Percentiles rank a stretch among this genome's conserved stretches.
Evolutionary conservation across 441 rosid species (phyloP).

Genomic region (Jatropha multifida): DNA sequence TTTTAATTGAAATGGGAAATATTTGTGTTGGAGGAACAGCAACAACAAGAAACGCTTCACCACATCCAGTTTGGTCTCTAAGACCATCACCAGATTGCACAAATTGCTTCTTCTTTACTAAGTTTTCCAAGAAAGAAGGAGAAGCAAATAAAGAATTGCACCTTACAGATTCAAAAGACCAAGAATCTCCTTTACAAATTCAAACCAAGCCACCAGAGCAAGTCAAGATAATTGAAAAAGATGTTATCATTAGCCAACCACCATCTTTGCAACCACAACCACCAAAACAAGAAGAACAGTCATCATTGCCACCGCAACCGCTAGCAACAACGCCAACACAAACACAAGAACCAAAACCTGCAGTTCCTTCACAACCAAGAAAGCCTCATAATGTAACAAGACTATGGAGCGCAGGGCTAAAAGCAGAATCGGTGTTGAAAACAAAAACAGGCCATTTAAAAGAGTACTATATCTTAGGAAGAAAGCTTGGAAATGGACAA

Average conservation of each 20-base stretch:
- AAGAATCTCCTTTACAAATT: slow-evolving; percentile 21
- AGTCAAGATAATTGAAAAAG: slow-evolving; percentile 49
- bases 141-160: slow-evolving; percentile 22
- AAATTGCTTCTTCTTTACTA: slow-evolving; percentile 12
- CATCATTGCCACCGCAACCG: not conserved
- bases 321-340: not conserved
- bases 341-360: slow-evolving; percentile 22
- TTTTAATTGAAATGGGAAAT: slow-evolving; percentile 52
- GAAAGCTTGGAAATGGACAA: slow-evolving; percentile 96
- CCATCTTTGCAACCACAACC: slow-evolving; percentile 1
- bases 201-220: slow-evolving; percentile 41
- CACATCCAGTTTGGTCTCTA: slow-evolving; percentile 34
- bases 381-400: slow-evolving; percentile 59
- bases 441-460: slow-evolving; percentile 75
- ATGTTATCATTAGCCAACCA: slow-evolving; percentile 17
- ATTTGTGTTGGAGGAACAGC: slow-evolving; percentile 40
- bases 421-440: slow-evolving; percentile 67
- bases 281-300: slow-evolving; percentile 5
- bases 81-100: slow-evolving; percentile 26
- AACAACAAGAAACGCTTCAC: slow-evolving; percentile 19
- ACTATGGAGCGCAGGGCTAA: slow-evolving; percentile 57
- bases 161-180: no score
- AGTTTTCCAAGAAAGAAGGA: not conserved
- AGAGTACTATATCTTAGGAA: slow-evolving; percentile 75
- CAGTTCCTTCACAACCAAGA: slow-evolving; percentile 29